Conservation (phyloP, 148 eudicot genomes). For the Nyssa sinensis region DNA sequence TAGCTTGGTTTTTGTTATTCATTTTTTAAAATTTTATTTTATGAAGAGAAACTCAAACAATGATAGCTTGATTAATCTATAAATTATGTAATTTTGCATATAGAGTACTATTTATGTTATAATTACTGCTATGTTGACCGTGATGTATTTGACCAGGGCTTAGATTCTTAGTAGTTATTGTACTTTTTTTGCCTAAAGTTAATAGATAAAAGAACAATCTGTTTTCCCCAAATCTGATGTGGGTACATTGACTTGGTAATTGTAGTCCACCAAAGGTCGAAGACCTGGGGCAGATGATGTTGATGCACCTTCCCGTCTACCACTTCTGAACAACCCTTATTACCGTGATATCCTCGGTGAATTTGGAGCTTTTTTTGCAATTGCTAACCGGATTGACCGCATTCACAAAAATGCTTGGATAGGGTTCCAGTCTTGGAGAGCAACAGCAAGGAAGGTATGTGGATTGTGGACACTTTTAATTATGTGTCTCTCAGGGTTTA, state of each 20-base stretch:
- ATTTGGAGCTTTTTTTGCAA: conserved; percentile 81
- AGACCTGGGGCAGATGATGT: conserved; percentile 76
- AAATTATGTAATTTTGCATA: not conserved
- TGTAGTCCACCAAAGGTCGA: conserved; percentile 73
- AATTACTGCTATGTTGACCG: not conserved
- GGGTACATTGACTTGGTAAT: conserved; percentile 5
- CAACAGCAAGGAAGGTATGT: conserved; percentile 68
- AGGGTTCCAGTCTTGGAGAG: conserved; percentile 98
- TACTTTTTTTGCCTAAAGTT: not conserved
- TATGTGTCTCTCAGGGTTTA: conserved; percentile 1
- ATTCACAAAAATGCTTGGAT: conserved; percentile 95
- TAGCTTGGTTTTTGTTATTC: not conserved
- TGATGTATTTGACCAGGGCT: not conserved
- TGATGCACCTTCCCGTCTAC: conserved; percentile 87
- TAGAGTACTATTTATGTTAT: not conserved
- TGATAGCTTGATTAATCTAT: not conserved
- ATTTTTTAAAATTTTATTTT: not conserved
- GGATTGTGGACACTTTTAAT: too few relatives aligned
- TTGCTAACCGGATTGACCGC: conserved; percentile 78
- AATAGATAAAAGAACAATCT: not conserved
- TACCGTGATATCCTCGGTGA: conserved; percentile 81
- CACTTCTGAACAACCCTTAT: conserved; percentile 61
- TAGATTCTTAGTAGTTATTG: not conserved
- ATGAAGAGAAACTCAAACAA: not conserved
- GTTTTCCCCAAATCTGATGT: conserved; percentile 6